phyloP scores from a whole-genome alignment of 139 green algal species.

The Chara braunii region DNA sequence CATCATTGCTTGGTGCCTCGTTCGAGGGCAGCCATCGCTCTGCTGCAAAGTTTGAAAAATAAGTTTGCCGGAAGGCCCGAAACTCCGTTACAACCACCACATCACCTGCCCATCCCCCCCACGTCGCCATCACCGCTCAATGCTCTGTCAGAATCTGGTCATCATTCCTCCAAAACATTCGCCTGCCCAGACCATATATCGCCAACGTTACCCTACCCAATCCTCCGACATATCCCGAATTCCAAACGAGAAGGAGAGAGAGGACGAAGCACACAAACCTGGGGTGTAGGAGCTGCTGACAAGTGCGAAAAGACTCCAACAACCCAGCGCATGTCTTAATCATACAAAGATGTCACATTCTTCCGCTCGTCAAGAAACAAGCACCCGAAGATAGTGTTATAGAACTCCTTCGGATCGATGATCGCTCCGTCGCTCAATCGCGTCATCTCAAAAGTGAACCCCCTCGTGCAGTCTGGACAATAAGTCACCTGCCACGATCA shows the following conservation, averaged over 20 bases:
- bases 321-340: too few relatives aligned
- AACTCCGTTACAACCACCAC: too few relatives aligned
- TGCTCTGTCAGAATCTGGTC: background rate
- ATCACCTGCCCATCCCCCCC: conserved; percentile 4
- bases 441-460: conserved; percentile 25
- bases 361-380: conserved; percentile 22
- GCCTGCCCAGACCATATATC: background rate
- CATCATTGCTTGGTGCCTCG: too few relatives aligned
- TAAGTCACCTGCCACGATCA: conserved; percentile 29
- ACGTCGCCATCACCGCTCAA: background rate
- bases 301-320: too few relatives aligned
- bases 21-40: too few relatives aligned
- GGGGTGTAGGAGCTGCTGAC: conserved; percentile 1
- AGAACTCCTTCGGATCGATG: conserved; percentile 12
- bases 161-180: background rate
- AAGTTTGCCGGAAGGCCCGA: too few relatives aligned
- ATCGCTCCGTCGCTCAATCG: background rate
- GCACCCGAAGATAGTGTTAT: conserved; percentile 27
- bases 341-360: conserved; percentile 8
- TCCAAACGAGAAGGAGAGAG: background rate
- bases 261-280: background rate
- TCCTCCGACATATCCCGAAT: too few relatives aligned
- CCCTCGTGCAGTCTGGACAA: conserved; percentile 21
- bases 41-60: too few relatives aligned
- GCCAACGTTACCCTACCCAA: background rate